Evolutionary conservation across 1,284 basidiomycete genomes (phyloP).

Genomic region (Ceratobasidium sp.): DNA sequence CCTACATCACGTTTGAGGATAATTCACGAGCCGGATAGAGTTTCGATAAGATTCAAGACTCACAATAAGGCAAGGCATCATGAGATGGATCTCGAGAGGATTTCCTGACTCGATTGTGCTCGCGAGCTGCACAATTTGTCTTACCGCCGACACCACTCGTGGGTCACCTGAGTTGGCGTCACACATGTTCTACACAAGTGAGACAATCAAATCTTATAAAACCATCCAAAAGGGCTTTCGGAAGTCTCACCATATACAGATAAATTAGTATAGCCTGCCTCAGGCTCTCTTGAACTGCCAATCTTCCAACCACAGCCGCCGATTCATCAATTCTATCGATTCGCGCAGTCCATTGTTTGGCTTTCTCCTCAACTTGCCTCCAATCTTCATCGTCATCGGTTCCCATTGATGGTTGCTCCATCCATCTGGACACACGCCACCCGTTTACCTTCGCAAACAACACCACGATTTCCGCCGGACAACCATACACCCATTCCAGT

Average conservation of each 20-base stretch:
- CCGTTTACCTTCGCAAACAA: conserved; percentile 6
- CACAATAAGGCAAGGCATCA: conserved; percentile 9
- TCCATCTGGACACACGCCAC: not conserved
- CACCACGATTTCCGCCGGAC: not conserved
- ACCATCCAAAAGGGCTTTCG: no score
- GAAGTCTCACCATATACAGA: not conserved
- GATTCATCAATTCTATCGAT: not conserved
- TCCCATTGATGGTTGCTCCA: not conserved
- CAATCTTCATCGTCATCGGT: not conserved
- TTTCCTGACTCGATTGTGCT: not conserved
- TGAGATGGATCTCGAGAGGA: not conserved
- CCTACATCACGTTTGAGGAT: not conserved
- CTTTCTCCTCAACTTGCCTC: not conserved
- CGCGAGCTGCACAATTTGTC: conserved; percentile 8
- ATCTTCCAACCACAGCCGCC: not conserved
- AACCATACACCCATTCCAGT: conserved; percentile 6
- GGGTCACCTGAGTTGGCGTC: conserved; percentile 4
- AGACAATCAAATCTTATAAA: no score
- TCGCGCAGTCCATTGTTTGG: not conserved
- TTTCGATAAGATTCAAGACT: not conserved
- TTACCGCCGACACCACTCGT: not conserved
- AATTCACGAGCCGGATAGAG: not conserved
- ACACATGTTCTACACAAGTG: not conserved
- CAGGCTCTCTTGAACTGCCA: conserved; percentile 26
- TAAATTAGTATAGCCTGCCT: conserved; percentile 1